These are phyloP conservation scores for Alternaria infectoria DNA, from an alignment of 2,329 filamentous ascomycete species.

Conservation along the genomic window DNA sequence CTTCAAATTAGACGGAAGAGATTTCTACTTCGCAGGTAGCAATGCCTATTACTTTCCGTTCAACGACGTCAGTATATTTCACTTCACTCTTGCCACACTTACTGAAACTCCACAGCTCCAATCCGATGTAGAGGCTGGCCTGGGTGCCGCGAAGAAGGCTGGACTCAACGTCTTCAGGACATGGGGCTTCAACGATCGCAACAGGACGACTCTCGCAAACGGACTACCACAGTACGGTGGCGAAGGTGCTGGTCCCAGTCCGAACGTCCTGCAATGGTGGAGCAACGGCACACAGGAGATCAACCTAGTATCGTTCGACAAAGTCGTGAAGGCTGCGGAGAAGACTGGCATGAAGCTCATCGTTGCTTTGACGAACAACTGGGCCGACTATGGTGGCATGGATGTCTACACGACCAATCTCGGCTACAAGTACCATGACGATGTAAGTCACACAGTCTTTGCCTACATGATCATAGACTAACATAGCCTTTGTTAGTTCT, in stretches of 20 bases:
- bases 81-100: neutral
- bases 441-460: constrained; percentile 36
- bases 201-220: constrained; percentile 52
- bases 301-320: constrained; percentile 56
- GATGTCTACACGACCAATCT: constrained; percentile 65
- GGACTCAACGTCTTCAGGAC: constrained; percentile 62
- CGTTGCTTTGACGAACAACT: constrained; percentile 63
- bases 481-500: constrained; percentile 16
- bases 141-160: constrained; percentile 56
- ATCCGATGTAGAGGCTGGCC: constrained; percentile 55
- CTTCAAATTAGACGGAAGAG: constrained; percentile 61
- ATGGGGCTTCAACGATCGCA: constrained; percentile 66
- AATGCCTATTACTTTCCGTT: constrained; percentile 66
- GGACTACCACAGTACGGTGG: constrained; percentile 61
- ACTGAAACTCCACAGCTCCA: constrained; percentile 47
- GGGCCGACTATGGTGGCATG: constrained; percentile 67
- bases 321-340: constrained; percentile 59
- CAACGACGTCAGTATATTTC: constrained; percentile 51
- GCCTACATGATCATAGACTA: neutral
- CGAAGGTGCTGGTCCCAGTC: constrained; percentile 55
- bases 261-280: constrained; percentile 54
- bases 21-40: constrained; percentile 64
- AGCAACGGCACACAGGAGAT: constrained; percentile 53
- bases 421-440: constrained; percentile 59
- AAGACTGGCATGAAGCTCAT: constrained; percentile 61